A percentile compares a stretch with the other conserved stretches of the same genome.
phyloP scores from a whole-genome alignment of 2,329 filamentous ascomycete species.

The Drechslerella dactyloides region DNA sequence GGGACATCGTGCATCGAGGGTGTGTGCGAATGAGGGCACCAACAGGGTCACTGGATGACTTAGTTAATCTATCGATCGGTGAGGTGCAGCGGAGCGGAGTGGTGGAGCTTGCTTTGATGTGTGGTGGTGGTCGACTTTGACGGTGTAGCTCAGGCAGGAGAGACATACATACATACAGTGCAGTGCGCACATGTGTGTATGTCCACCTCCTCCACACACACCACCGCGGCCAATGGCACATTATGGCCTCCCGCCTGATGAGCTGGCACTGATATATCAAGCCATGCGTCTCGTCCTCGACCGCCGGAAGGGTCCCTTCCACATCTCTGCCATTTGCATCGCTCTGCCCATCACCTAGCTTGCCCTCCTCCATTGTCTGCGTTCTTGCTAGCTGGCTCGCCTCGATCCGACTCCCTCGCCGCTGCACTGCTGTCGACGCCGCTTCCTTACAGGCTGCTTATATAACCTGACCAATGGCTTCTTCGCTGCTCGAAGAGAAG shows the following conservation, averaged over 20 bases:
- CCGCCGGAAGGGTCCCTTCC: conserved; percentile 22
- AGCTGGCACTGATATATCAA: conserved; percentile 50
- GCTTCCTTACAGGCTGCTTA: not conserved
- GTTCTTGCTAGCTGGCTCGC: conserved; percentile 11
- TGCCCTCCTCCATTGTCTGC: conserved; percentile 18
- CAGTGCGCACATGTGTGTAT: no score
- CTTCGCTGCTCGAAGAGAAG: conserved; percentile 41
- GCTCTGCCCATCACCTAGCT: conserved; percentile 1
- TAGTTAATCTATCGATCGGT: conserved; percentile 2
- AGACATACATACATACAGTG: conserved; percentile 36
- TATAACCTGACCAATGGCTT: conserved; percentile 31
- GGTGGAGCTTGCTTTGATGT: not conserved
- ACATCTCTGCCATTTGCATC: conserved; percentile 23
- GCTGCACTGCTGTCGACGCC: not conserved
- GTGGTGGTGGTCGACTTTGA: not conserved
- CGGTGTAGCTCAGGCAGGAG: conserved; percentile 44
- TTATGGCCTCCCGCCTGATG: conserved; percentile 33
- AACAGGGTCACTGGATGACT: not conserved
- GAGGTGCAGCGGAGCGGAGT: conserved; percentile 2
- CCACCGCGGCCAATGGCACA: conserved; percentile 12
- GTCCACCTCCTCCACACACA: conserved; percentile 10
- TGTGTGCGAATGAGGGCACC: not conserved
- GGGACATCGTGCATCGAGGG: not conserved
- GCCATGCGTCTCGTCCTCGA: conserved; percentile 12
- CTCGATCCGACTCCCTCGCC: conserved; percentile 6